These are phyloP conservation scores for Penicillium malachiteum DNA, from an alignment of 495 filamentous ascomycete species.

Conservation along the genomic window DNA sequence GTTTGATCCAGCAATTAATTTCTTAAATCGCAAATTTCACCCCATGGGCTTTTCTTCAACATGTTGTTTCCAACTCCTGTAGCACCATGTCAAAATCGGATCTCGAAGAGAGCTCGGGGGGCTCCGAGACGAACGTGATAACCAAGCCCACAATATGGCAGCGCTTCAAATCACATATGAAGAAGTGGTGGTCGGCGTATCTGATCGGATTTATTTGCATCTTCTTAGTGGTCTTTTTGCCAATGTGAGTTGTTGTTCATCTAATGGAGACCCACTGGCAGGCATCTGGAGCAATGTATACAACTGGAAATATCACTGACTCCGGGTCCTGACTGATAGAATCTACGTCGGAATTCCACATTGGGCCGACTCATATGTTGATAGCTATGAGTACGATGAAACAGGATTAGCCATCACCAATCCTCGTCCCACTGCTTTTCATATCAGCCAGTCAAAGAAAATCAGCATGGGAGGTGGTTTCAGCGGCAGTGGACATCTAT, in stretches of 20 bases:
- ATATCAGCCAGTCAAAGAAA: slow-evolving; percentile 21
- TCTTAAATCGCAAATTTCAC: no score
- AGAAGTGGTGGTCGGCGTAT: slow-evolving; percentile 34
- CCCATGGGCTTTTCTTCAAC: no score
- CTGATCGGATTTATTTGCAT: slow-evolving; percentile 19
- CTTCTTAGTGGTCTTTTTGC: slow-evolving; percentile 25
- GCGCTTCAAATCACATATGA: slow-evolving; percentile 29
- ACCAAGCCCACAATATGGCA: slow-evolving; percentile 25
- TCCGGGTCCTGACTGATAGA: neutral
- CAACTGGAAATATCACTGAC: neutral
- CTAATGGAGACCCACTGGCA: no score
- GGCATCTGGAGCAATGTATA: neutral
- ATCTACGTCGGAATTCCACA: slow-evolving; percentile 32
- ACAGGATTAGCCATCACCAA: slow-evolving; percentile 25
- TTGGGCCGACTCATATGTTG: slow-evolving; percentile 30
- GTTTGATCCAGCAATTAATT: no score
- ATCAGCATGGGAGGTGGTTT: slow-evolving; percentile 25
- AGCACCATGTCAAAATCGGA: slow-evolving; percentile 26
- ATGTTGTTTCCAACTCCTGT: neutral
- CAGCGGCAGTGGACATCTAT: slow-evolving; percentile 27
- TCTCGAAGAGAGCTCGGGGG: slow-evolving; percentile 18
- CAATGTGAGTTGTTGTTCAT: slow-evolving; percentile 18
- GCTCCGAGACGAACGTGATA: slow-evolving; percentile 1
- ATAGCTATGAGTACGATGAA: slow-evolving; percentile 26
- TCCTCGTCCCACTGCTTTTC: slow-evolving; percentile 21